Percentiles rank a stretch among this genome's conserved stretches.
These are phyloP conservation scores for Raffaelea ambrosiae DNA, from an alignment of 2,329 filamentous ascomycete genomes.

Conservation along the genomic window DNA sequence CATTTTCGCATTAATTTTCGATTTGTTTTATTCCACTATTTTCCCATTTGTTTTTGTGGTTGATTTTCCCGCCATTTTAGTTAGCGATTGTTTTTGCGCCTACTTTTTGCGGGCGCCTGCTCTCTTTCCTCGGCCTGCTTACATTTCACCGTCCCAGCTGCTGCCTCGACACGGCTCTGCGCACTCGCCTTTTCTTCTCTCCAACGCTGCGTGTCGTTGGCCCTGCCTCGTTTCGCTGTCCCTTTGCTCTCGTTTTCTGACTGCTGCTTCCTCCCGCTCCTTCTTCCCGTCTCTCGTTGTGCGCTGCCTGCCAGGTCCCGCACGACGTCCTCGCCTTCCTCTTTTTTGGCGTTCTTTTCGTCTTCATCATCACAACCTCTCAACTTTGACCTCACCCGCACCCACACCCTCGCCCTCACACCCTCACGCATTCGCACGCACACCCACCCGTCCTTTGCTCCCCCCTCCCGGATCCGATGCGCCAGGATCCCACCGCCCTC, in stretches of 20 bases:
- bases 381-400: no score
- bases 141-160: no score
- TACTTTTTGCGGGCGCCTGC: not conserved
- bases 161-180: no score
- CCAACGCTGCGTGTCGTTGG: no score
- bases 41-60: slow-evolving; percentile 1
- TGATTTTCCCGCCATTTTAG: not conserved
- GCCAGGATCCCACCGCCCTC: not conserved
- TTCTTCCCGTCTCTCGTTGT: no score
- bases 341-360: no score
- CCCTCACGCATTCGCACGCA: not conserved
- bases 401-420: not conserved
- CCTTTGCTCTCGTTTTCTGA: no score
- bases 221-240: no score
- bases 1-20: not conserved
- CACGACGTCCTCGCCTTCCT: no score
- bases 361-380: not conserved
- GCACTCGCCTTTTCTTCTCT: no score
- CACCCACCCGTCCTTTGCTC: not conserved
- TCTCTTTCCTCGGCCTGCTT: no score
- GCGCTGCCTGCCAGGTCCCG: no score
- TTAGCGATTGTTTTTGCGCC: not conserved
- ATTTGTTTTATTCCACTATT: slow-evolving; percentile 1
- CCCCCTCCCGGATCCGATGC: slow-evolving; percentile 9
- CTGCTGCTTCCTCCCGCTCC: not conserved